Conservation (phyloP, 192 early-diverging fungal genomes). For the Backusella mclennaniae region DNA sequence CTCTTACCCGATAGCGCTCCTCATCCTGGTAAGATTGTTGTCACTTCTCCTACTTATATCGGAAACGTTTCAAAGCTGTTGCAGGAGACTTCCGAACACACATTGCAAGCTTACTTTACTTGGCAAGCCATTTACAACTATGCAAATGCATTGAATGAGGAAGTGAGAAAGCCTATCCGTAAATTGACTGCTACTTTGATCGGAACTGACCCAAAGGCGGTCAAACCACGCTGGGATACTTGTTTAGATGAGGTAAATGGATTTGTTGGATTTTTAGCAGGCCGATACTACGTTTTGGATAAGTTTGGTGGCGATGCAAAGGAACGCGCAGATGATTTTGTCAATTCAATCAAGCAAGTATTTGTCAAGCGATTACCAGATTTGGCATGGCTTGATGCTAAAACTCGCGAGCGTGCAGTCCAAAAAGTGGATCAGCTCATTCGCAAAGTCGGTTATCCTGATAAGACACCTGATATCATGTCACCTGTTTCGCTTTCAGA, state of each 20-base stretch:
- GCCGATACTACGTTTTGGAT: conserved; percentile 44
- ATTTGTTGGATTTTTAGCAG: conserved; percentile 39
- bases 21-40: conserved; percentile 31
- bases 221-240: conserved; percentile 48
- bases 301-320: conserved; percentile 48
- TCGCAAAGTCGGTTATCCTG: conserved; percentile 50
- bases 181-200: conserved; percentile 36
- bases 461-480: conserved; percentile 33
- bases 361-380: conserved; percentile 39
- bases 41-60: conserved; percentile 34
- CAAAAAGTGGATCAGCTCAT: conserved; percentile 42
- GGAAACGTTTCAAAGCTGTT: conserved; percentile 31
- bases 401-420: conserved; percentile 39
- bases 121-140: conserved; percentile 48
- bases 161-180: conserved; percentile 38
- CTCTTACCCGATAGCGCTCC: conserved; percentile 27
- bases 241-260: conserved; percentile 39
- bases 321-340: conserved; percentile 47
- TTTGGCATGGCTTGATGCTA: conserved; percentile 46
- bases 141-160: conserved; percentile 35
- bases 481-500: conserved; percentile 41
- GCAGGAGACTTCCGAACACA: conserved; percentile 29
- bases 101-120: conserved; percentile 50
- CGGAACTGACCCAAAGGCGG: conserved; percentile 45
- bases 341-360: conserved; percentile 37